Base-by-base conservation (phyloP, 139 green algal genomes). In the Asterochloris erici region DNA sequence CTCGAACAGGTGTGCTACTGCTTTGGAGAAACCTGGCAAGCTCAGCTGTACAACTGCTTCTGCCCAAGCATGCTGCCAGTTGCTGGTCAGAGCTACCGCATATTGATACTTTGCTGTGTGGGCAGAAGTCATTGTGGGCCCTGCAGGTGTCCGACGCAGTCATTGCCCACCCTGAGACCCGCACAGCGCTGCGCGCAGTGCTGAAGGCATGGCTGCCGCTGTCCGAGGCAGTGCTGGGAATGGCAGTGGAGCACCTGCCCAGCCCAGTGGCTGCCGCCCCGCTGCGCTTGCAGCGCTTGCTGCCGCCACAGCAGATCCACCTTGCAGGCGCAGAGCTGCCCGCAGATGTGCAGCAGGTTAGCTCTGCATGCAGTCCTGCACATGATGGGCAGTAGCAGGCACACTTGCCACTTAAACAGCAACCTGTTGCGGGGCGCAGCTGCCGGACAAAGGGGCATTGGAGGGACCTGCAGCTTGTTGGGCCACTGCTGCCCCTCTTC, bases 121-220 rank as follows among this genome's bases (percentile, higher is more conserved):
- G 38, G 38, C 38, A 76, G 4, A 26, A 54, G 28, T 27, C 29
- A 0, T 16, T 21, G 24, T 54, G 21, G 10, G 28, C 0, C 74
- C 62, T 88, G 15, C 73, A 80, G 27, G 84, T 95, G 19, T 70
- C 73, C 6, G 85, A 86, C 15, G 83, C 84, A 28, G 88, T 90
- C 26, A 60, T 95, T 60, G 62, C 63, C 28, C 85, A 93, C 81
- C 74, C 84, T 13, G 92, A 99, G 76, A 78, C 91, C 0, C 76
- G 84, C 26, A 64, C 81, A 0, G 89, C 91, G n/a, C 80, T 95
- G 28, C 86, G 88, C 14, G 81, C 92, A 0, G 88, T 99, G 29
- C 87, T 99, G 85, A 86, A 84, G 15, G 88, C 89, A 17, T 99
- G 96, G 96, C 89, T 98, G 79, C 95, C 95, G 0, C 87, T 98